These are phyloP conservation scores for Mortierella sp. DNA, from an alignment of 371 early-diverging fungal genomes.

Conservation along the genomic window DNA sequence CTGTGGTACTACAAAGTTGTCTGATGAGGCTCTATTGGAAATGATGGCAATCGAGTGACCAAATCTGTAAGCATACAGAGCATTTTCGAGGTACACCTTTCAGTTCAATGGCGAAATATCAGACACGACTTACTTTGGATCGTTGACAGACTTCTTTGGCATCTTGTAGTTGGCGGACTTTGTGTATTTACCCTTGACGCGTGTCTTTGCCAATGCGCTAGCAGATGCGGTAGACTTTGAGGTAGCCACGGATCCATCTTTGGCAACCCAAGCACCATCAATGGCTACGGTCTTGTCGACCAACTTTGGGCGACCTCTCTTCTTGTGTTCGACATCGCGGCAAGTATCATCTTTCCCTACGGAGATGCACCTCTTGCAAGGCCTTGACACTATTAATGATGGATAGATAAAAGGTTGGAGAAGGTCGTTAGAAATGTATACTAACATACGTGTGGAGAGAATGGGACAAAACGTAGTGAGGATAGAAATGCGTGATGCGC, in stretches of 20 bases:
- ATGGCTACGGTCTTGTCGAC: conserved; percentile 63
- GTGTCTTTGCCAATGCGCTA: conserved; percentile 31
- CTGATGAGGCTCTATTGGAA: background rate
- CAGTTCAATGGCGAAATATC: background rate
- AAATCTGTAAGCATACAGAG: background rate
- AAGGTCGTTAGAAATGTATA: background rate
- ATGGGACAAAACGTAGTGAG: conserved; percentile 1
- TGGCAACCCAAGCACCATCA: conserved; percentile 43
- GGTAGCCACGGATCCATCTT: conserved; percentile 18
- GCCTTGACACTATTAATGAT: conserved; percentile 67
- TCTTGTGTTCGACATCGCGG: conserved; percentile 84
- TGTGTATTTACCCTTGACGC: conserved; percentile 52
- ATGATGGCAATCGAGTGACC: background rate
- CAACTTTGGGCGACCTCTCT: conserved; percentile 83
- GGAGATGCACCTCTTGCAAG: conserved; percentile 83
- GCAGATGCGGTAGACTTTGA: conserved; percentile 13
- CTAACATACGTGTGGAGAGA: background rate
- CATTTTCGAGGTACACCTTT: background rate
- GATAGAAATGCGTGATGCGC: background rate
- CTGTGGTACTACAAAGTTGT: conserved; percentile 11
- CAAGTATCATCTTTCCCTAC: conserved; percentile 81
- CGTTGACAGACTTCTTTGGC: conserved; percentile 31
- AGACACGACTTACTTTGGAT: conserved; percentile 32
- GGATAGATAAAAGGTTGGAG: background rate
- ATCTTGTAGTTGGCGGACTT: conserved; percentile 55